Evolutionary conservation across 2,329 filamentous ascomycete genomes (phyloP).

Genomic region (Orbilia ellipsospora): DNA sequence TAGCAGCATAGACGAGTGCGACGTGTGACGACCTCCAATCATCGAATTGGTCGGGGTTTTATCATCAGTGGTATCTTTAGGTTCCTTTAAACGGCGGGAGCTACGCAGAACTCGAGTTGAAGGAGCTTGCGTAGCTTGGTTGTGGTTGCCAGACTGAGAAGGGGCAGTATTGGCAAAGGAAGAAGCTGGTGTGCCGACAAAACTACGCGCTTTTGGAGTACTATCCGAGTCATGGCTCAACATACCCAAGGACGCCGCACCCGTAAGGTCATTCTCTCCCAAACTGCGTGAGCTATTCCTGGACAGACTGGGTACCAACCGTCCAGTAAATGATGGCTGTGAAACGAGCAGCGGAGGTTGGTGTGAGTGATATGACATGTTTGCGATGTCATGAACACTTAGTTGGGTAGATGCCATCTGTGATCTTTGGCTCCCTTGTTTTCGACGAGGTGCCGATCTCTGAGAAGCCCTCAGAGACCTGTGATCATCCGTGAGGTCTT

Average conservation of each 20-base stretch:
- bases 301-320: slow-evolving; percentile 27
- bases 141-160: too few relatives aligned
- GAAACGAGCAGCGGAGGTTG: slow-evolving; percentile 39
- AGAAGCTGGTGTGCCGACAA: slow-evolving; percentile 34
- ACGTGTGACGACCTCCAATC: slow-evolving; percentile 6
- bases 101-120: slow-evolving; percentile 30
- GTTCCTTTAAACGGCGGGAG: slow-evolving; percentile 27
- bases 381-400: slow-evolving; percentile 22
- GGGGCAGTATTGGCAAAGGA: slow-evolving; percentile 26
- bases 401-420: slow-evolving; percentile 19
- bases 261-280: slow-evolving; percentile 24
- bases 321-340: slow-evolving; percentile 32
- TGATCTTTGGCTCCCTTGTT: slow-evolving; percentile 18
- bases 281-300: slow-evolving; percentile 35
- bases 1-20: slow-evolving; percentile 9
- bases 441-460: slow-evolving; percentile 14
- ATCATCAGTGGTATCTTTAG: slow-evolving; percentile 22
- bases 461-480: slow-evolving; percentile 6
- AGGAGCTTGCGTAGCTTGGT: neutral
- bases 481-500: slow-evolving; percentile 19
- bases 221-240: slow-evolving; percentile 51
- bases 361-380: slow-evolving; percentile 11
- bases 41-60: slow-evolving; percentile 40
- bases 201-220: slow-evolving; percentile 44
- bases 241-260: slow-evolving; percentile 24